These are phyloP conservation scores for Neotropicomus parvogracilis DNA, from an alignment of 1,284 basidiomycete genomes.

Conservation along the genomic window DNA sequence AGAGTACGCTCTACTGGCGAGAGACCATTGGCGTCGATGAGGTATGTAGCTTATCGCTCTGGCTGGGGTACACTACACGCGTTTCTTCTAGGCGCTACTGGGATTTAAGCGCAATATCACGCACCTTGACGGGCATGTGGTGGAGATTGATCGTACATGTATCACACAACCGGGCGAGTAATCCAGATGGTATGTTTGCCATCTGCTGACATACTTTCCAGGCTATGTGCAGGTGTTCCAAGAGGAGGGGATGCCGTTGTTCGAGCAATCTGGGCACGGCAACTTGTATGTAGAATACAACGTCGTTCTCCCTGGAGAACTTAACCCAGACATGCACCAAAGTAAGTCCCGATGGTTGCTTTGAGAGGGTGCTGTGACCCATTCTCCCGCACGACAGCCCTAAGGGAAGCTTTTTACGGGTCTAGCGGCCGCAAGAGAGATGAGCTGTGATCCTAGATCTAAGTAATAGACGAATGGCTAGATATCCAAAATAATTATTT, in stretches of 20 bases:
- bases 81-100: constrained; percentile 57
- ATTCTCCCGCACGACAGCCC: constrained; percentile 23
- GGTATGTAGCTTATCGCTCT: constrained; percentile 43
- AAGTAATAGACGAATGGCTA: neutral
- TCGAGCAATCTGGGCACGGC: constrained; percentile 61
- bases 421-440: constrained; percentile 22
- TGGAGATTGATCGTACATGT: constrained; percentile 65
- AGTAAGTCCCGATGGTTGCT: constrained; percentile 47
- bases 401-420: constrained; percentile 26
- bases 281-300: constrained; percentile 90
- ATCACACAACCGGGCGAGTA: constrained; percentile 87
- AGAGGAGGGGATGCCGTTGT: constrained; percentile 87
- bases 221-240: constrained; percentile 83
- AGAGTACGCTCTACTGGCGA: constrained; percentile 83
- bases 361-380: neutral
- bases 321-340: constrained; percentile 61
- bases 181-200: neutral
- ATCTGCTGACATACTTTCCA: constrained; percentile 8
- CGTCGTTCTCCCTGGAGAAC: constrained; percentile 75
- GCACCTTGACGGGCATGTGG: constrained; percentile 84
- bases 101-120: constrained; percentile 85
- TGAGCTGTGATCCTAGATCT: constrained; percentile 22
- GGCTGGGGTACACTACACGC: constrained; percentile 1
- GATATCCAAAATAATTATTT: no score
- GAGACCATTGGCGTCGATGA: constrained; percentile 88